Percentiles rank a stretch among this genome's conserved stretches.
phyloP scores from a whole-genome alignment of 2,329 filamentous ascomycete species.

The Cladosporium austrohemisphaericum region DNA sequence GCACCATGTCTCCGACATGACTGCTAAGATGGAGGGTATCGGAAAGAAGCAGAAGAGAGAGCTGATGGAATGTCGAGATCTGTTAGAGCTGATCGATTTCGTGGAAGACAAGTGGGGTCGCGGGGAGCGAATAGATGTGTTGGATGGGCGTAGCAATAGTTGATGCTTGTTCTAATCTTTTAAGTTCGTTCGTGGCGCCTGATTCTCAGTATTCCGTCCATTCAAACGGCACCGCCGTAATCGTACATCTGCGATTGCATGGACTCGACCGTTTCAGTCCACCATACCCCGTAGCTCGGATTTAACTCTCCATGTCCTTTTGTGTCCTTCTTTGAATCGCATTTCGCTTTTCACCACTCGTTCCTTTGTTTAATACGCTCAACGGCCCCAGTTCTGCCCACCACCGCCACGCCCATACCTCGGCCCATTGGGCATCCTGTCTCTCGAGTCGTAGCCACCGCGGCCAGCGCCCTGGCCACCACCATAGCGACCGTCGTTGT shows the following conservation, averaged over 20 bases:
- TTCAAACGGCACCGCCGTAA: too few species aligned
- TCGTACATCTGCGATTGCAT: too few species aligned
- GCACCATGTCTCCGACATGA: slow-evolving; percentile 68
- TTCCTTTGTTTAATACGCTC: background rate
- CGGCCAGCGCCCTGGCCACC: background rate
- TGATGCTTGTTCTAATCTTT: slow-evolving; percentile 3
- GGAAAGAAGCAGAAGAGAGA: slow-evolving; percentile 39
- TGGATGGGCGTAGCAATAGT: background rate
- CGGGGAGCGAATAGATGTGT: background rate
- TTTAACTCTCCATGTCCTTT: too few species aligned
- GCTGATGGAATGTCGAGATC: slow-evolving; percentile 30
- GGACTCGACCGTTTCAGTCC: too few species aligned
- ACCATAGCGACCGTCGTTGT: slow-evolving; percentile 11
- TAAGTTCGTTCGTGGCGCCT: too few species aligned
- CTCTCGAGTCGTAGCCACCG: background rate
- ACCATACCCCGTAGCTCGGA: too few species aligned
- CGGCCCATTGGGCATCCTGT: slow-evolving; percentile 3
- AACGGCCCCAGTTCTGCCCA: slow-evolving; percentile 6
- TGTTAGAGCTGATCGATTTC: slow-evolving; percentile 34
- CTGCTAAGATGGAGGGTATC: slow-evolving; percentile 53
- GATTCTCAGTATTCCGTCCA: too few species aligned
- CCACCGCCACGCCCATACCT: slow-evolving; percentile 6
- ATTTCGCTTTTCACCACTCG: background rate
- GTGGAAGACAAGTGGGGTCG: slow-evolving; percentile 29
- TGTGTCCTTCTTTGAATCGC: background rate